A percentile compares a stretch with the other conserved stretches of the same genome.
phyloP scores from a whole-genome alignment of 768 basidiomycete genomes.

The Kwoniella mangroviensis region DNA sequence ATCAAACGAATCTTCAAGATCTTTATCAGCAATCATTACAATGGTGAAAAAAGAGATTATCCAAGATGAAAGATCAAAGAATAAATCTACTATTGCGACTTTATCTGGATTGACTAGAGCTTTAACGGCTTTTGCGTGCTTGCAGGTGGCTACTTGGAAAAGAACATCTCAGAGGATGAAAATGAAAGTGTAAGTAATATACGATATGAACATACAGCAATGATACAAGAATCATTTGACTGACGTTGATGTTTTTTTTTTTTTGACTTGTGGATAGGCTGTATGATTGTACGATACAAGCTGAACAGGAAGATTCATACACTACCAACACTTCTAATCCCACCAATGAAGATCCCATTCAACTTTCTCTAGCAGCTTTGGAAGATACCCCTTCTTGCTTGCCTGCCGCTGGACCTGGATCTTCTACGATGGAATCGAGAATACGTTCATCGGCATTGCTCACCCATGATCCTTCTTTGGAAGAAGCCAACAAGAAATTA shows the following conservation, averaged over 20 bases:
- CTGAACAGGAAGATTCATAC: slow-evolving; percentile 24
- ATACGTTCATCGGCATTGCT: not conserved
- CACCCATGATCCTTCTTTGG: slow-evolving; percentile 3
- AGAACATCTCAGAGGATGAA: slow-evolving; percentile 49
- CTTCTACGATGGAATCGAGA: slow-evolving; percentile 20
- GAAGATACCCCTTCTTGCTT: not conserved
- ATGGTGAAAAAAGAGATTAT: slow-evolving; percentile 56
- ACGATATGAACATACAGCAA: not conserved
- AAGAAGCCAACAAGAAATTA: slow-evolving; percentile 18
- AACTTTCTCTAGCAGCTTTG: slow-evolving; percentile 3
- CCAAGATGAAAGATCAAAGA: slow-evolving; percentile 47
- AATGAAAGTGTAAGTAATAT: slow-evolving; percentile 48
- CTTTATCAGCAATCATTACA: slow-evolving; percentile 57
- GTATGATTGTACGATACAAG: slow-evolving; percentile 57
- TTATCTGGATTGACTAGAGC: slow-evolving; percentile 58
- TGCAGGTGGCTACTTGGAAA: slow-evolving; percentile 58
- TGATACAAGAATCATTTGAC: too few relatives aligned
- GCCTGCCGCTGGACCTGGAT: slow-evolving; percentile 29
- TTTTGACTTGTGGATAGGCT: slow-evolving; percentile 30
- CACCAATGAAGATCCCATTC: not conserved
- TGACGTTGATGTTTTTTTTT: not conserved
- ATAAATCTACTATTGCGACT: slow-evolving; percentile 44
- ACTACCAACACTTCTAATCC: not conserved
- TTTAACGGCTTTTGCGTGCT: slow-evolving; percentile 58
- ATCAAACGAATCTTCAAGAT: slow-evolving; percentile 58